Evolutionary conservation across 805 yeast species (phyloP).

Genomic region (Cyberlindnera euphorbiiphila): DNA sequence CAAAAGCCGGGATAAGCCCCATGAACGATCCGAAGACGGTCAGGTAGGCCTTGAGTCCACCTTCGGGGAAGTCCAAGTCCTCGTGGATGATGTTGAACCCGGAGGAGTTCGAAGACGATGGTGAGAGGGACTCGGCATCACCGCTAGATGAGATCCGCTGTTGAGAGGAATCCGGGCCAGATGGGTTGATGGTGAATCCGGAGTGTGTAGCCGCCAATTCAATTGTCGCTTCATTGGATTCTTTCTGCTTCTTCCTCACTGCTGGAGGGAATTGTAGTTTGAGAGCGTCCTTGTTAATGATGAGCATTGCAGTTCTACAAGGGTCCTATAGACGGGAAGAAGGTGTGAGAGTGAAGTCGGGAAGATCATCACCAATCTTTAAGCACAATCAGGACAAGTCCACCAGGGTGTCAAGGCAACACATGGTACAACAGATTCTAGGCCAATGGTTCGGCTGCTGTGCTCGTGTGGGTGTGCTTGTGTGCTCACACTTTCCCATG

Average conservation of each 20-base stretch:
- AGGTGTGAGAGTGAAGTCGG: neutral
- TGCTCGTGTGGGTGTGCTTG: too few species aligned
- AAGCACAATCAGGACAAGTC: too few species aligned
- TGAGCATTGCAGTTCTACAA: conserved; percentile 1
- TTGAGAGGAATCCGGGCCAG: too few species aligned
- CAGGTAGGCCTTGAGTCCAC: conserved; percentile 48
- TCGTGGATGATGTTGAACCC: conserved; percentile 12
- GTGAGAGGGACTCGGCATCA: conserved; percentile 2
- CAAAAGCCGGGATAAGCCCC: conserved; percentile 51
- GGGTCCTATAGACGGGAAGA: neutral
- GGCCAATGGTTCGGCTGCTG: too few species aligned
- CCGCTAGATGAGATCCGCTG: neutral
- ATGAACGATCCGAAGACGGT: conserved; percentile 54
- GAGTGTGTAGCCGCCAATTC: conserved; percentile 10
- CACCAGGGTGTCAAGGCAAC: too few species aligned
- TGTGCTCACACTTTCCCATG: conserved; percentile 6
- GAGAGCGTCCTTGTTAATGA: conserved; percentile 6
- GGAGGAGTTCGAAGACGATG: conserved; percentile 2
- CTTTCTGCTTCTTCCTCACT: conserved; percentile 3
- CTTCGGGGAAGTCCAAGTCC: conserved; percentile 43
- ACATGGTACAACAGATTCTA: too few species aligned
- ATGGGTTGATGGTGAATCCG: conserved; percentile 10
- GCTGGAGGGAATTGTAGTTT: conserved; percentile 8
- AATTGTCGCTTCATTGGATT: conserved; percentile 6
- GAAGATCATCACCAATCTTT: too few species aligned